A percentile compares a stretch with the other conserved stretches of the same genome.
phyloP scores from a whole-genome alignment of 305 asterid genomes.

The Ajuga reptans region DNA sequence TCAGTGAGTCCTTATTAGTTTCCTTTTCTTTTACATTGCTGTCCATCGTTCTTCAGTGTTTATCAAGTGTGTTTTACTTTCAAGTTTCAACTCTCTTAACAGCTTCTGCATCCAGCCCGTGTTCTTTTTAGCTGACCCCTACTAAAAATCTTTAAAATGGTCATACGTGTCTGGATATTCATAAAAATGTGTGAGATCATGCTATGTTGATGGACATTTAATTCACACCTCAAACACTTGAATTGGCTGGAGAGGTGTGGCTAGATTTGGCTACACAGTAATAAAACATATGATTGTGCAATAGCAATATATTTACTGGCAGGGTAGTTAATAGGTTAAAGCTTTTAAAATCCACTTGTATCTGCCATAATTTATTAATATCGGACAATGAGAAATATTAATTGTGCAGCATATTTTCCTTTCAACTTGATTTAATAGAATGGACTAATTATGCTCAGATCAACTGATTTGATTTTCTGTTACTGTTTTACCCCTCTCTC shows the following conservation, averaged over 20 bases:
- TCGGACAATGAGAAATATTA: neutral
- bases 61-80: neutral
- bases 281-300: neutral
- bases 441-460: too few species aligned
- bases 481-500: too few species aligned
- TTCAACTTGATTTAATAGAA: neutral
- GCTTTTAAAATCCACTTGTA: neutral
- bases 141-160: too few species aligned
- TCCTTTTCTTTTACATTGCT: neutral
- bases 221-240: too few species aligned
- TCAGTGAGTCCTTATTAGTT: slow-evolving; percentile 53
- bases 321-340: neutral
- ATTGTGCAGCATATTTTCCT: neutral
- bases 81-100: neutral
- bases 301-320: neutral
- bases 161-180: neutral
- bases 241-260: too few species aligned
- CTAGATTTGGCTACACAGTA: too few species aligned
- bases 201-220: too few species aligned
- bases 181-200: neutral
- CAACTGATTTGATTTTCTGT: too few species aligned
- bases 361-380: neutral
- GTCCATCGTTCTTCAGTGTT: neutral
- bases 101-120: too few species aligned
- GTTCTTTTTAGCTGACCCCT: too few species aligned